Evolutionary conservation across 176 grass and related monocot genomes (phyloP), one percentile per base, ranked within the genome.

Genomic region (Oryza nivara): DNA sequence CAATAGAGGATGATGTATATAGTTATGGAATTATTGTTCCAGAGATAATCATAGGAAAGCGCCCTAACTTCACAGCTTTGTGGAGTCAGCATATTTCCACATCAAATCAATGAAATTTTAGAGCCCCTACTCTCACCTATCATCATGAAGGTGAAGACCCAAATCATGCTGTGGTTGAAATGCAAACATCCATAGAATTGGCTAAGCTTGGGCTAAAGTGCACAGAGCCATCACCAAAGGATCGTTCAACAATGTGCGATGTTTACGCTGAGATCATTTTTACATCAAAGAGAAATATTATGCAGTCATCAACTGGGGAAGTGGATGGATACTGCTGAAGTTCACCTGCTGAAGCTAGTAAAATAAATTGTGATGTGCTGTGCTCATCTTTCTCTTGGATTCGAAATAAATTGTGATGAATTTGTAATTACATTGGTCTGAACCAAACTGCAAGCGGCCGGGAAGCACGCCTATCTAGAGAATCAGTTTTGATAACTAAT

Each of bases 21-120:
- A 86, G 84, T 70, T 86, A 54, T 22, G 84, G 84, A 22, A 81
- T 81, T 38, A 70, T 81, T 70, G 20, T 81, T 51, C 46, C 79
- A 63, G 74, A 82, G 19, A 82, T 82, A 17, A 14, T 68, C 19
- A 89, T 51, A 0, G 80, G 81, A 1, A 85, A 66, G 15, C n/a
- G 10, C 8, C 75, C 86, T 25, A 84, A 32, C 68, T 78, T 45
- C 73, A 83, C 23, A 16, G 7, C 0, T 84, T 48, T 2, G 73
- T 77, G 15, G 26, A 76, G n/a, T 9, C 25, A 68, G 28, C 61
- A 69, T 48, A 76, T 28, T 28, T 4, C 46, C 61, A 23, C 61
- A 61, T 3, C 43, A 60, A 13, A 11, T 85, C 14, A 11, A 5
- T 9, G 46, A 76, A 0, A 56, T 89, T 71, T 5, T 85, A 23